Evolutionary conservation across 768 basidiomycete genomes (phyloP), one percentile per base, ranked within the genome.

Genomic region (Agaricus blazei): DNA sequence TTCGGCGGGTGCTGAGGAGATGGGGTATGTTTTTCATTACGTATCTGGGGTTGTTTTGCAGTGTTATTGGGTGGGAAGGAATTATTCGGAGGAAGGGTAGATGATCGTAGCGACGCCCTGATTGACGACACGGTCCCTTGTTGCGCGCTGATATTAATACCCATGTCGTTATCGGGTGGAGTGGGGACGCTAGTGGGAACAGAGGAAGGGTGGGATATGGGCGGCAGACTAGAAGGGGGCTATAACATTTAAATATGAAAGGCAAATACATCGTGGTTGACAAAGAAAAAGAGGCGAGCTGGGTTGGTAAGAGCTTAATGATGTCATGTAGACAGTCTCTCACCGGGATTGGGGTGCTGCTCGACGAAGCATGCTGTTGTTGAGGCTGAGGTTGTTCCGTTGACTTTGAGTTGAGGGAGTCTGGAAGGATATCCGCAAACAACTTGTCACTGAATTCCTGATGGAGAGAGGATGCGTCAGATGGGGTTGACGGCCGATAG

Each of bases 271-370:
- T 54, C 31, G 31, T 41, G 19, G 48, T 23, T 24, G 19, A 9
- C 27, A 40, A 45, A 37, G 48, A 49, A 49, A 38, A 37, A 34
- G 4, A 46, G 44, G 54, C 15, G 29, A n/a, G 28, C 26, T 36
- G 47, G 14, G 19, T 31, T 24, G 11, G 29, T 38, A 19, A 34
- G 43, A 44, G 43, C 14, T 26, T 40, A 38, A 52, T 63, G 64
- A 66, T 63, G 60, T 65, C 63, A 65, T 63, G 51, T 34, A 34
- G 54, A 46, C 51, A 48, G 54, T 53, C 38, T 60, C 68, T 61
- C 58, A 69, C 68, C 62, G 61, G 64, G 4, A 24, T 26, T 36
- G 44, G 44, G 34, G 43, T 59, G 58, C 47, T 55, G 50, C 54
- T 51, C 38, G 34, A 34, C 34, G 62, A 50, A 59, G 54, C 46